A percentile compares a stretch with the other conserved stretches of the same genome.
Conservation (phyloP, 2,329 filamentous ascomycete species). For the Blastomyces parvus region DNA sequence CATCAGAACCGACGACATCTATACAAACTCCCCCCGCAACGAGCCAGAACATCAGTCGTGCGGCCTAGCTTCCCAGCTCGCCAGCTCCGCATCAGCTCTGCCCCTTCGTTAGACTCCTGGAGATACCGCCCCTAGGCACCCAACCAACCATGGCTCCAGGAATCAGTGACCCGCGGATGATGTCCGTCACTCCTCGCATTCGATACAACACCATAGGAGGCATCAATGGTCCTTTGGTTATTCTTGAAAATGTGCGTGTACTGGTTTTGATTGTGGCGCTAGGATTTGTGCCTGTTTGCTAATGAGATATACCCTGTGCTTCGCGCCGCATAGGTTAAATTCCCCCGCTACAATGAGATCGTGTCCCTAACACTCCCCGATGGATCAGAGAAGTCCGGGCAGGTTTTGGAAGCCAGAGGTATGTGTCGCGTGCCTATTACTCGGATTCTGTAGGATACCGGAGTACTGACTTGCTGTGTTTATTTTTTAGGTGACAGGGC, state of each 20-base stretch:
- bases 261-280: conserved; percentile 2
- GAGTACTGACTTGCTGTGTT: neutral
- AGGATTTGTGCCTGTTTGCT: conserved; percentile 7
- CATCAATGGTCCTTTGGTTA: conserved; percentile 95
- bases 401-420: conserved; percentile 97
- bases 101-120: neutral
- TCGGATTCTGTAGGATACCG: neutral
- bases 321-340: conserved; percentile 65
- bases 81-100: neutral
- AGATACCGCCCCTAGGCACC: neutral
- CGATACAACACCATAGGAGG: conserved; percentile 97
- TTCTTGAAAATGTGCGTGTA: conserved; percentile 78
- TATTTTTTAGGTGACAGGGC: conserved; percentile 65
- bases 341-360: conserved; percentile 94
- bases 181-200: conserved; percentile 58
- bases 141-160: conserved; percentile 30
- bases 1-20: neutral
- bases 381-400: conserved; percentile 85
- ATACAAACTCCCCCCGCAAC: neutral
- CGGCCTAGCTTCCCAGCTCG: neutral
- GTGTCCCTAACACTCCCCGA: conserved; percentile 91
- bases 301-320: neutral
- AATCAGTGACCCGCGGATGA: conserved; percentile 39
- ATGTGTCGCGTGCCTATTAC: conserved; percentile 21
- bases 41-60: neutral